These are phyloP conservation scores for Aquilaria yunnanensis DNA, from an alignment of 345 rosid species.

Conservation along the genomic window DNA sequence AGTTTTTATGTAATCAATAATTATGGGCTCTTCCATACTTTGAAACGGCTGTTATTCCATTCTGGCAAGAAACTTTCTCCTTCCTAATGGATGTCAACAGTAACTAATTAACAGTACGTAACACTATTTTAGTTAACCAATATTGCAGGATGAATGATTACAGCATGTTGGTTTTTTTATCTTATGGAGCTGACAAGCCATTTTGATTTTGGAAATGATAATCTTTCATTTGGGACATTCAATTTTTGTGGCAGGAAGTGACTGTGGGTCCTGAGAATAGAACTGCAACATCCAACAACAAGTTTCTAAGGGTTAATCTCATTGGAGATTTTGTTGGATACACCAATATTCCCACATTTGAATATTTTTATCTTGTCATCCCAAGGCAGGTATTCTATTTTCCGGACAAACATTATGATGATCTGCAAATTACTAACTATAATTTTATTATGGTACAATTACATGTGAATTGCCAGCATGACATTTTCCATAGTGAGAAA, in stretches of 20 bases:
- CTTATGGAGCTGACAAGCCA: neutral
- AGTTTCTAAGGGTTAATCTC: slow-evolving; percentile 78
- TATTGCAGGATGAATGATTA: neutral
- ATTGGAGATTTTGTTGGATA: slow-evolving; percentile 88
- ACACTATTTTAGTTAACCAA: no score
- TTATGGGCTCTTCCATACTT: no score
- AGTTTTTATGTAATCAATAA: no score
- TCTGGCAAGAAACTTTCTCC: no score
- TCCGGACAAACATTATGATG: neutral
- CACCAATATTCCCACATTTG: slow-evolving; percentile 76
- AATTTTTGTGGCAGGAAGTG: slow-evolving; percentile 51
- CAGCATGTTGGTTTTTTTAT: neutral
- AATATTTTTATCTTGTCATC: slow-evolving; percentile 75
- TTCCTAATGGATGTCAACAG: no score
- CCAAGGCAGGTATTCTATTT: slow-evolving; percentile 62
- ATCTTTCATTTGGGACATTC: neutral
- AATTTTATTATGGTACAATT: neutral
- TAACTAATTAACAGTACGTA: no score
- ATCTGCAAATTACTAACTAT: no score
- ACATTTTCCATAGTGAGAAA: no score
- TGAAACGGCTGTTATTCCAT: no score
- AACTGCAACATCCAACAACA: slow-evolving; percentile 62
- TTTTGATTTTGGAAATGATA: slow-evolving; percentile 3
- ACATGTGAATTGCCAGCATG: neutral
- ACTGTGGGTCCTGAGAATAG: slow-evolving; percentile 80